Base-by-base conservation (phyloP, 768 basidiomycete species). In the Pleurotus citrinopileatus region DNA sequence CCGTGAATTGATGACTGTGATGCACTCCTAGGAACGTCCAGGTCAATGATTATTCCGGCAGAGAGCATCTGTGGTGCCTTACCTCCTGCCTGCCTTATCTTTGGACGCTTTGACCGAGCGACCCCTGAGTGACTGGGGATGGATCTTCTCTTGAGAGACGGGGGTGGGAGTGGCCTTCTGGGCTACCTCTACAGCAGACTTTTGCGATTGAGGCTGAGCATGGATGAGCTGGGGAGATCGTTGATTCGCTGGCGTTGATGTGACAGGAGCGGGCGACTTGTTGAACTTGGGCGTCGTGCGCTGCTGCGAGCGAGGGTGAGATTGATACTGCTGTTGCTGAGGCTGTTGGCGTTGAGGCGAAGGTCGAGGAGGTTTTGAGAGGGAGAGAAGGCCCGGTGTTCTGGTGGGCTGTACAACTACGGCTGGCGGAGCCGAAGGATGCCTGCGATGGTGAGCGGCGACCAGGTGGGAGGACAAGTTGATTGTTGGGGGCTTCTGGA, bases 401-500 rank as follows among this genome's bases (percentile, higher is more conserved):
- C 78, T 78, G 10, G 89, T 88, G 2, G 89, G 82, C 65, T 87
- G 86, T 3, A 87, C 82, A 56, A 84, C 75, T 61, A 86, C 80
- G 29, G 82, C 76, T 0, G 82, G 80, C 6, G 85, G 84, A 0
- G 88, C 87, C 0, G 88, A 89, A 17, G 87, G 83, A 63, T 83
- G 80, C 52, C 89, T 76, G 56, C 81, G 75, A 66, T 88, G 87
- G 19, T 73, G 65, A 23, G 60, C 62, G 36, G 59, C 56, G 6
- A 63, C 61, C 20, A 61, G 70, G 12, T 54, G 61, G 52, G 54
- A 60, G 43, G 63, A 44, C 28, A 73, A 66, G 38, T 63, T 54
- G 57, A 73, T 68, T 23, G 61, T 59, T 28, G 71, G 70, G 43
- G 67, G 78, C 67, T 77, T 76, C 60, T 78, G 75, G 28, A 76